Evolutionary conservation across 2,329 filamentous ascomycete genomes (phyloP).

Genomic region (Cercospora berteroae): DNA sequence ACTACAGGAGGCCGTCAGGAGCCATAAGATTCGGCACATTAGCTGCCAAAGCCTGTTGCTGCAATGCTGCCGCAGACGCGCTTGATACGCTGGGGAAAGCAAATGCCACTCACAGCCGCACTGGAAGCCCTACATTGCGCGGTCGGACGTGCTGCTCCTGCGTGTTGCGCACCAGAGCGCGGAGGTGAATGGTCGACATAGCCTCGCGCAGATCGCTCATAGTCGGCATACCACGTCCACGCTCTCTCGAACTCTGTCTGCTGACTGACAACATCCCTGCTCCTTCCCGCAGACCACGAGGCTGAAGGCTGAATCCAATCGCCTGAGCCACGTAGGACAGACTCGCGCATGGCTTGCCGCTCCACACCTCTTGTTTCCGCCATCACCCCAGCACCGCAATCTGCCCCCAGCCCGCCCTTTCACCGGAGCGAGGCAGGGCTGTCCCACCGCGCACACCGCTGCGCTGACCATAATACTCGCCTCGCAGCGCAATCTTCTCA

Average conservation of each 20-base stretch:
- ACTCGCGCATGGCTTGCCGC: conserved; percentile 8
- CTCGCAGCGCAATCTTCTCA: background rate
- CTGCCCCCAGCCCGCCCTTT: background rate
- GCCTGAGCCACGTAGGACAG: conserved; percentile 8
- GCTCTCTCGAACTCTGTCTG: conserved; percentile 11
- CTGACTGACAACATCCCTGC: conserved; percentile 12
- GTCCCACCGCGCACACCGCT: conserved; percentile 11
- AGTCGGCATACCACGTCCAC: conserved; percentile 11
- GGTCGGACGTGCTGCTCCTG: background rate
- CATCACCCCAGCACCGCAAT: conserved; percentile 1
- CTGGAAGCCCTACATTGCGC: conserved; percentile 4
- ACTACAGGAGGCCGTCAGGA: conserved; percentile 12
- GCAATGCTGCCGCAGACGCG: background rate
- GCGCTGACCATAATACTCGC: background rate
- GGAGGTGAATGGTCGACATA: conserved; percentile 1
- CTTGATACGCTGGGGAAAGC: background rate
- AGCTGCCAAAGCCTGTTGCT: background rate
- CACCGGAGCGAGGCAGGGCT: background rate
- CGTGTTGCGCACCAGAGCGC: background rate
- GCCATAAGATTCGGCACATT: conserved; percentile 6
- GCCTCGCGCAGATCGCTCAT: background rate
- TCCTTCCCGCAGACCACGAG: conserved; percentile 18
- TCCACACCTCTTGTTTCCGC: conserved; percentile 6
- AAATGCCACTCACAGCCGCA: conserved; percentile 3
- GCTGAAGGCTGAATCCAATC: conserved; percentile 15